Conservation (phyloP, 495 filamentous ascomycete species). For the Talaromyces wortmannii region DNA sequence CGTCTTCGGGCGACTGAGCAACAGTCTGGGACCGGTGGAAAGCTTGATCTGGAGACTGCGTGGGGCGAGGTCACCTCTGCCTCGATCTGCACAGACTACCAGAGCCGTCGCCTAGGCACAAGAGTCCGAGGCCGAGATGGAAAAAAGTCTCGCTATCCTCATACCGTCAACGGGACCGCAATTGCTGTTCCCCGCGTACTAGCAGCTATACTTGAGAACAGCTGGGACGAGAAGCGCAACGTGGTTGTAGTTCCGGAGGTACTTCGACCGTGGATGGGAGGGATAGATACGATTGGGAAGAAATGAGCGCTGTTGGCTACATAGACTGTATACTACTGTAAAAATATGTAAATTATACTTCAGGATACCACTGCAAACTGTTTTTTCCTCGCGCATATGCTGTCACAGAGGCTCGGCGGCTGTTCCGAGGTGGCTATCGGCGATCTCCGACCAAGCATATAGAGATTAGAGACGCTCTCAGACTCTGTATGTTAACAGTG, state of each 20-base stretch:
- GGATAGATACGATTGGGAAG: slow-evolving; percentile 54
- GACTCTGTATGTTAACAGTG: not conserved
- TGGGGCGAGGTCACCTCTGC: slow-evolving; percentile 93
- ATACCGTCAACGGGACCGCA: slow-evolving; percentile 91
- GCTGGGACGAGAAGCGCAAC: slow-evolving; percentile 64
- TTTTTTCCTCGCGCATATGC: too few species aligned
- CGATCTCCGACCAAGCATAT: not conserved
- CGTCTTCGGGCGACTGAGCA: slow-evolving; percentile 34
- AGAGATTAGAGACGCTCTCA: not conserved
- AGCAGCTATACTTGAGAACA: slow-evolving; percentile 88
- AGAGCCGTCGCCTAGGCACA: slow-evolving; percentile 75
- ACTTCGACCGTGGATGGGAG: slow-evolving; percentile 76
- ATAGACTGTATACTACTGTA: not conserved
- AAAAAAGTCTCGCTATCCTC: slow-evolving; percentile 54
- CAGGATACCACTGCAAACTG: too few species aligned
- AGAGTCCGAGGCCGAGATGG: slow-evolving; percentile 41
- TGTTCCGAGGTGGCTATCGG: not conserved
- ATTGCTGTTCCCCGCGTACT: slow-evolving; percentile 85
- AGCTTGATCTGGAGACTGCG: slow-evolving; percentile 54
- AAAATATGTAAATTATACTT: not conserved
- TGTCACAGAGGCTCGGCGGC: too few species aligned
- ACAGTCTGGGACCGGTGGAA: slow-evolving; percentile 3
- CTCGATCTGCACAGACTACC: slow-evolving; percentile 92
- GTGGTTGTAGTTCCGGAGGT: slow-evolving; percentile 69
- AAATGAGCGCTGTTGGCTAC: not conserved